Evolutionary conservation across 441 rosid genomes (phyloP).

Genomic region (Hura crepitans): DNA sequence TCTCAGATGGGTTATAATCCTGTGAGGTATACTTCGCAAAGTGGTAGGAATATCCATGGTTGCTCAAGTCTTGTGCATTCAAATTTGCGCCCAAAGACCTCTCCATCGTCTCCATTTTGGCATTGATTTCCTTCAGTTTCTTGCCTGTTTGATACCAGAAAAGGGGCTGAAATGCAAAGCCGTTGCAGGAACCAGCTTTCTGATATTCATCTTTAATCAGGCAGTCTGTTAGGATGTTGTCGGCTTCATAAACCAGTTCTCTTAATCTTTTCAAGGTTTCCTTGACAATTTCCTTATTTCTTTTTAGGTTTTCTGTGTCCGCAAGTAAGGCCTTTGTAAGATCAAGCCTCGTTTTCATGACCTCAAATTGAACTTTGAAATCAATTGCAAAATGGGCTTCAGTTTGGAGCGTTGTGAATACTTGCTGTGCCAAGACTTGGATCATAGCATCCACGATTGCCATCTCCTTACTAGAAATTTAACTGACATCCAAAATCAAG

Average conservation of each 20-base stretch:
- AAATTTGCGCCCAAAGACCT: background rate
- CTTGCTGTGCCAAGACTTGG: conserved; percentile 12
- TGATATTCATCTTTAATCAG: conserved; percentile 5
- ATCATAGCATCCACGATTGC: conserved; percentile 4
- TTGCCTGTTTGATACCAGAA: conserved; percentile 20
- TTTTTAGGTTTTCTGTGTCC: conserved; percentile 5
- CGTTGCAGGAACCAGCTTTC: conserved; percentile 10
- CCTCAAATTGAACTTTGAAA: conserved; percentile 11
- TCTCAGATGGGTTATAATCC: conserved; percentile 8
- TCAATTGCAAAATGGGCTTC: conserved; percentile 8
- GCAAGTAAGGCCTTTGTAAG: conserved; percentile 15
- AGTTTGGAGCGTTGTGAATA: conserved; percentile 4
- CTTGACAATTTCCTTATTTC: conserved; percentile 4
- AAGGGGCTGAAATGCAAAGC: background rate
- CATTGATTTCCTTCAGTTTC: conserved; percentile 13
- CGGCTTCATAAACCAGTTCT: conserved; percentile 18
- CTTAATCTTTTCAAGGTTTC: background rate
- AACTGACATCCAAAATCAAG: background rate
- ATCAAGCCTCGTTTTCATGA: conserved; percentile 14
- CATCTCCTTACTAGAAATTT: conserved; percentile 1
- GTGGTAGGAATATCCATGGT: background rate
- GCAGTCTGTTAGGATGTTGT: conserved; percentile 17
- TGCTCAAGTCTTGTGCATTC: conserved; percentile 1
- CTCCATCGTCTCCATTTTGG: conserved; percentile 12
- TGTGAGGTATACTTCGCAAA: background rate